phyloP scores from a whole-genome alignment of 23 red algal genomes.

The Chondrus crispus region DNA sequence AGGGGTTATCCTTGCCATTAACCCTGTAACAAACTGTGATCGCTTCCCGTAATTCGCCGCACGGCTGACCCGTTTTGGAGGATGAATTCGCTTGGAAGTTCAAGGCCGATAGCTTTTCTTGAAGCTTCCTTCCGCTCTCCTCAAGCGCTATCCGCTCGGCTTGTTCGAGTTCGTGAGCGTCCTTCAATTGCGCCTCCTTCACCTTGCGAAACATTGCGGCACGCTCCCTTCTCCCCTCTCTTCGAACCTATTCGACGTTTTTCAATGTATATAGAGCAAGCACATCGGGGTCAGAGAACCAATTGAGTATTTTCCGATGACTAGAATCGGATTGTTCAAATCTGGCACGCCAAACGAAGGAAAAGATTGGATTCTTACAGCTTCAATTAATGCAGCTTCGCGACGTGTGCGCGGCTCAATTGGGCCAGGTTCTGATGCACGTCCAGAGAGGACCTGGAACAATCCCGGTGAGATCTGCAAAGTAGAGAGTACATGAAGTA shows the following conservation, averaged over 20 bases:
- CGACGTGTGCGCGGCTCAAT: slow-evolving; percentile 37
- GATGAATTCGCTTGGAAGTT: background rate
- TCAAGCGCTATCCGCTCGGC: background rate
- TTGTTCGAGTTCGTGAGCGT: slow-evolving; percentile 45
- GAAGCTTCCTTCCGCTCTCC: background rate
- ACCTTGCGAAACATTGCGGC: slow-evolving; percentile 15
- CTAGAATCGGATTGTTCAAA: no score
- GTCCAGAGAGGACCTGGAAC: slow-evolving; percentile 47
- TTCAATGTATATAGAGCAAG: no score
- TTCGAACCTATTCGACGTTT: slow-evolving; percentile 35
- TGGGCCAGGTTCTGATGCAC: slow-evolving; percentile 42
- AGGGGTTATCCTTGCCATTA: slow-evolving; percentile 43
- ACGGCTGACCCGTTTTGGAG: slow-evolving; percentile 12
- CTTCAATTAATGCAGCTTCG: slow-evolving; percentile 54
- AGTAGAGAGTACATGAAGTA: background rate
- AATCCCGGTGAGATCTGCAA: slow-evolving; percentile 50
- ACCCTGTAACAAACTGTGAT: slow-evolving; percentile 49
- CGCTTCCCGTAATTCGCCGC: slow-evolving; percentile 25
- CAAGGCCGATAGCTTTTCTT: slow-evolving; percentile 26
- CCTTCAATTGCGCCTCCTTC: slow-evolving; percentile 32
- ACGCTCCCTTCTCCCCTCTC: slow-evolving; percentile 21
- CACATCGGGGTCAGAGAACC: no score
- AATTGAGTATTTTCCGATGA: no score
- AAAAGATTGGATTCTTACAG: slow-evolving; percentile 37
- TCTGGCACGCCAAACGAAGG: no score